Percentiles rank a stretch among this genome's conserved stretches.
phyloP scores from a whole-genome alignment of 305 asterid species.

The Solanum hybrid region DNA sequence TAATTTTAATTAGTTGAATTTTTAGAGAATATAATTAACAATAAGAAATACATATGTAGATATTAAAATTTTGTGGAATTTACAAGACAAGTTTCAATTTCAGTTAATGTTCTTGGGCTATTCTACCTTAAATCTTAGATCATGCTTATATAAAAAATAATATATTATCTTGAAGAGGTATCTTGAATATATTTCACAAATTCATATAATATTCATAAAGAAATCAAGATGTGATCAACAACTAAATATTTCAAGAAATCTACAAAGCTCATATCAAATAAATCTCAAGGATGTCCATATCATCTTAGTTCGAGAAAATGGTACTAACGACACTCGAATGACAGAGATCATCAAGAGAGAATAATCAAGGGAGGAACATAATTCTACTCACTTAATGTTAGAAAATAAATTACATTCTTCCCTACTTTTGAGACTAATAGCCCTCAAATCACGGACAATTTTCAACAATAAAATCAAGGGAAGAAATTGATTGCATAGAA shows the following conservation, averaged over 20 bases:
- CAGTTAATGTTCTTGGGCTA: not conserved
- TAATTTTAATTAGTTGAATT: not conserved
- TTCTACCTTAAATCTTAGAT: accelerated
- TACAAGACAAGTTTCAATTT: not conserved
- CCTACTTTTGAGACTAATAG: not conserved
- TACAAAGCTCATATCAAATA: not conserved
- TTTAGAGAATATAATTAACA: not conserved
- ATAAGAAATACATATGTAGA: not conserved
- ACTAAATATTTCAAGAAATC: not conserved
- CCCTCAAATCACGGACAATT: accelerated
- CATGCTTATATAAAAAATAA: not conserved
- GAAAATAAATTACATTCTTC: not conserved
- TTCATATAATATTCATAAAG: not conserved
- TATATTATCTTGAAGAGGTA: not conserved
- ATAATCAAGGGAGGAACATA: too few species aligned
- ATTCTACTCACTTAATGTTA: not conserved
- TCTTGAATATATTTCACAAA: not conserved
- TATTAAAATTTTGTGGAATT: not conserved
- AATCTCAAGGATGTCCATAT: too few species aligned
- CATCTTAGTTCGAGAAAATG: not conserved
- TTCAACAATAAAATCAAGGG: too few species aligned
- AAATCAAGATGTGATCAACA: not conserved
- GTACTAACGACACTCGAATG: not conserved
- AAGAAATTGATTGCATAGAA: not conserved
- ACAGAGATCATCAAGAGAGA: not conserved